phyloP scores from a whole-genome alignment of 139 green algal species.

The Tetraselmis striata region DNA sequence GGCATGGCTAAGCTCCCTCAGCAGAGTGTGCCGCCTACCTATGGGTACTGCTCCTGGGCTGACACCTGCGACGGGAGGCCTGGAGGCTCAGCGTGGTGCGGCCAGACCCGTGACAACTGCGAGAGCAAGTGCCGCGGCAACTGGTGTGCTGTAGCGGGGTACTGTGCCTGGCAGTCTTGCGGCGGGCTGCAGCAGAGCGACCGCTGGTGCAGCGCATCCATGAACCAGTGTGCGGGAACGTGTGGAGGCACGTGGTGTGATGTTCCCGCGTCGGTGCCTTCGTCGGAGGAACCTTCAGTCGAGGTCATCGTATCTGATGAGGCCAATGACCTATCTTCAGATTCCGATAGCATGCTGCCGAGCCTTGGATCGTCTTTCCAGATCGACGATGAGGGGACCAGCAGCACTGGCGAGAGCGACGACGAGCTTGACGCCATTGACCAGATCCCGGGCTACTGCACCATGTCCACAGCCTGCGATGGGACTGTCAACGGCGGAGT shows the following conservation, averaged over 20 bases:
- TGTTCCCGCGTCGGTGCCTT: too few species aligned
- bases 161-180: neutral
- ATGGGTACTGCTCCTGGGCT: neutral
- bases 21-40: neutral
- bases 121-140: neutral
- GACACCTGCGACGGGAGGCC: neutral
- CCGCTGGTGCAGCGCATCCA: neutral
- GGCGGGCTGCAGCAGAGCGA: neutral
- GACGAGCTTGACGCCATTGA: too few species aligned
- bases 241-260: neutral
- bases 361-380: too few species aligned
- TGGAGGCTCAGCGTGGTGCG: neutral
- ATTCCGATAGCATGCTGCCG: too few species aligned
- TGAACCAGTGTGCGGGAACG: neutral
- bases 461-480: neutral
- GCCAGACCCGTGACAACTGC: neutral
- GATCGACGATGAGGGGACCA: neutral
- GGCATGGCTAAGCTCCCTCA: too few species aligned
- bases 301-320: too few species aligned
- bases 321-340: too few species aligned
- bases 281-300: too few species aligned
- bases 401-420: neutral
- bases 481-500: neutral
- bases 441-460: neutral
- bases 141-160: neutral